Conservation (phyloP, 2,329 filamentous ascomycete genomes). For the Cryphonectria parasitica region DNA sequence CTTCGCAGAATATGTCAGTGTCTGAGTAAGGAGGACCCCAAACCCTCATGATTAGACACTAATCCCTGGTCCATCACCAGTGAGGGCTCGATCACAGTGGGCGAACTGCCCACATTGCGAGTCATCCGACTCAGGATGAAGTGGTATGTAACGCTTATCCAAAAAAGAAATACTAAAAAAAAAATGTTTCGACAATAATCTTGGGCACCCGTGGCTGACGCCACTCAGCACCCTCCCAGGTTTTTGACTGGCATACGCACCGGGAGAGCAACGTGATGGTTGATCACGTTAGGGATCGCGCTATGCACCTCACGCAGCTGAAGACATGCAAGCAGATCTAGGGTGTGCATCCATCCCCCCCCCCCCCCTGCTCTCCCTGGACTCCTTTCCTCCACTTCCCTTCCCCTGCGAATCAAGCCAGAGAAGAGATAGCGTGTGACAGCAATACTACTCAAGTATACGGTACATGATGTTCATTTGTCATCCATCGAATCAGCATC, state of each 20-base stretch:
- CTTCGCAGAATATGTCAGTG: background rate
- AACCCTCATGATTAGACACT: background rate
- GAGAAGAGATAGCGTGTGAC: background rate
- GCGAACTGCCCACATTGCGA: background rate
- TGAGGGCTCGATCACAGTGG: background rate
- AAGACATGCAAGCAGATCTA: constrained; percentile 14
- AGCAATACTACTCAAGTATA: background rate
- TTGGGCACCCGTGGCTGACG: constrained; percentile 14
- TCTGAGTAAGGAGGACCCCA: background rate
- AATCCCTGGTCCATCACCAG: background rate
- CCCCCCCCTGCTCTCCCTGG: too few relatives aligned
- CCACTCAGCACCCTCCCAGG: constrained; percentile 18
- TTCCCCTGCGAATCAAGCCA: background rate
- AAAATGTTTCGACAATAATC: background rate
- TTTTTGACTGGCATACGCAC: constrained; percentile 9
- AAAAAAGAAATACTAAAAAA: too few relatives aligned
- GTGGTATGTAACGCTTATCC: background rate
- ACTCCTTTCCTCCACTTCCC: background rate
- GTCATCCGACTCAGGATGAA: background rate
- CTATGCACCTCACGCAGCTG: constrained; percentile 24
- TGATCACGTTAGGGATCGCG: constrained; percentile 19
- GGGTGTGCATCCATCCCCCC: background rate
- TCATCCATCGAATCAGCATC: background rate
- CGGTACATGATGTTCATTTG: background rate
- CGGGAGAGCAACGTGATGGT: constrained; percentile 18